phyloP scores from a whole-genome alignment of 306 rosid species.

The Cicer pinnatifidum region DNA sequence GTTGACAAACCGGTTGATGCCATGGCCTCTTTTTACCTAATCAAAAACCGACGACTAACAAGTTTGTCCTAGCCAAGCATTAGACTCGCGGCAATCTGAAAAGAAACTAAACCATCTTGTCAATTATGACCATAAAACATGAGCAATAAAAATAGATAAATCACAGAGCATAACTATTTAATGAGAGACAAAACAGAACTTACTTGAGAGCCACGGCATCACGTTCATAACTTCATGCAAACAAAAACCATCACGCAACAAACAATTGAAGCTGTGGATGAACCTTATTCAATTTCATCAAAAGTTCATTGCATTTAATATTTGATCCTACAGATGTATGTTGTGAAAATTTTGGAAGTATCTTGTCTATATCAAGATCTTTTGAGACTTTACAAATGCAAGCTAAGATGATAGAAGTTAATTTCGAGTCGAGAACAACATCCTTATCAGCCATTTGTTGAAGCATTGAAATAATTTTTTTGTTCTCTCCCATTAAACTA shows the following conservation, averaged over 20 bases:
- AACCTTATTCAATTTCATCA: slow-evolving; percentile 55
- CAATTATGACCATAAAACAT: slow-evolving; percentile 22
- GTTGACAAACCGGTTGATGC: slow-evolving; percentile 90
- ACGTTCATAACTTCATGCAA: slow-evolving; percentile 19
- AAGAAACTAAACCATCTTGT: slow-evolving; percentile 24
- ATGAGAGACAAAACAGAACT: slow-evolving; percentile 44
- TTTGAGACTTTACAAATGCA: slow-evolving; percentile 61
- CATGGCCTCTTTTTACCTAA: slow-evolving; percentile 55
- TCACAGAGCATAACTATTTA: neutral
- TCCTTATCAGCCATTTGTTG: slow-evolving; percentile 69
- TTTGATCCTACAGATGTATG: slow-evolving; percentile 50
- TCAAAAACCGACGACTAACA: slow-evolving; percentile 15
- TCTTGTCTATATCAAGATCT: slow-evolving; percentile 54
- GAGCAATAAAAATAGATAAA: slow-evolving; percentile 27
- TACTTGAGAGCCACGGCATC: slow-evolving; percentile 29
- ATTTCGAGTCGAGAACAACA: slow-evolving; percentile 63
- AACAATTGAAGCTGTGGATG: slow-evolving; percentile 61
- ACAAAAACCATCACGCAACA: slow-evolving; percentile 37
- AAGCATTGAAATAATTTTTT: slow-evolving; percentile 63
- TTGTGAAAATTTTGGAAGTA: slow-evolving; percentile 64
- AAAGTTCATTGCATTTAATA: slow-evolving; percentile 57
- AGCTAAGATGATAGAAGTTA: slow-evolving; percentile 66
- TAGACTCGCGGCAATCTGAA: slow-evolving; percentile 23
- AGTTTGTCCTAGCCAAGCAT: neutral
- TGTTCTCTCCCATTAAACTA: slow-evolving; percentile 54